Conservation (phyloP, 2,329 filamentous ascomycete species). For the Phialocephala subalpina region DNA sequence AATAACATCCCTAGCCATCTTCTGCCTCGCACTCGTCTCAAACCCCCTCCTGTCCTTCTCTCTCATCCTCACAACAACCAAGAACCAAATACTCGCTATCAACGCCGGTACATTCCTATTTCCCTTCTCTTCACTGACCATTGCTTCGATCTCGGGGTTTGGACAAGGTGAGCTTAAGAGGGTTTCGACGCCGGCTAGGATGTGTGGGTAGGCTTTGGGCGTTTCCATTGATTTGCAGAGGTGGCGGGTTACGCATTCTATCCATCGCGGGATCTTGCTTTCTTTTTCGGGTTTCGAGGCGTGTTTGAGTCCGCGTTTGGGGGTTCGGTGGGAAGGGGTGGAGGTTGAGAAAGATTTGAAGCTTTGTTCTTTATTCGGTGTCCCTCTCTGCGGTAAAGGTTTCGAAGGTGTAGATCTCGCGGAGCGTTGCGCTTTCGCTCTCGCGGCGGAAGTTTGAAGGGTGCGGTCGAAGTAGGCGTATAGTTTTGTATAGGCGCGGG, state of each 20-base stretch:
- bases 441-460: constrained; percentile 56
- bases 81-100: constrained; percentile 67
- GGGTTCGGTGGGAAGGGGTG: constrained; percentile 31
- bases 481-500: constrained; percentile 83
- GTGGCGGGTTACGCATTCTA: constrained; percentile 71
- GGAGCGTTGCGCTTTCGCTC: constrained; percentile 24
- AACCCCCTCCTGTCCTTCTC: constrained; percentile 46
- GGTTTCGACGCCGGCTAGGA: constrained; percentile 75
- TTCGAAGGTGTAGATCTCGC: constrained; percentile 17
- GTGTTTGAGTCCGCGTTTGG: constrained; percentile 34
- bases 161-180: constrained; percentile 45
- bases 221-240: constrained; percentile 70
- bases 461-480: constrained; percentile 81
- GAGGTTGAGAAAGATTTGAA: constrained; percentile 42
- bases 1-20: constrained; percentile 56
- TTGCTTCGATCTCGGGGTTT: neutral
- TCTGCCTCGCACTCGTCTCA: constrained; percentile 56
- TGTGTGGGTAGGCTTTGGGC: constrained; percentile 71
- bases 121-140: constrained; percentile 1
- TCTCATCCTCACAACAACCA: constrained; percentile 61
- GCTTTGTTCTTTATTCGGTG: constrained; percentile 56
- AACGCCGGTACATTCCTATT: constrained; percentile 58
- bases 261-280: constrained; percentile 64
- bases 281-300: constrained; percentile 34
- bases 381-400: constrained; percentile 40